phyloP scores from a whole-genome alignment of 2,329 filamentous ascomycete species.

The Helicocarpus griseus region DNA sequence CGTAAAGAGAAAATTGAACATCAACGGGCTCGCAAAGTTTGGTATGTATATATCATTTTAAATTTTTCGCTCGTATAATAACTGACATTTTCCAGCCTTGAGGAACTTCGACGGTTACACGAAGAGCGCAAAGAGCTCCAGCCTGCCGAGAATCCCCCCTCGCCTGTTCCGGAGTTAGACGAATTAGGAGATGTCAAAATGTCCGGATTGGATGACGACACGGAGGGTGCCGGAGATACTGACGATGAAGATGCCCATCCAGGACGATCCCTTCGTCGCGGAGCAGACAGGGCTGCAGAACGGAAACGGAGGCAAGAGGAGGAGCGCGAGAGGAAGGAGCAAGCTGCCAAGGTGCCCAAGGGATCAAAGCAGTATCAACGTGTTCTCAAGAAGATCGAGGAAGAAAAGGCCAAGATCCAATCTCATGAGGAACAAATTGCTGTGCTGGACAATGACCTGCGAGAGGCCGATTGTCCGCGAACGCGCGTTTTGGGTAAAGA shows the following conservation, averaged over 20 bases:
- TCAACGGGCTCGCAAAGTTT: conserved; percentile 63
- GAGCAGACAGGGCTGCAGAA: conserved; percentile 60
- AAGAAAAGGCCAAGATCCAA: conserved; percentile 70
- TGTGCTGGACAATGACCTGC: conserved; percentile 78
- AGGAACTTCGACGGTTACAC: conserved; percentile 38
- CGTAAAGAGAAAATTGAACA: conserved; percentile 93
- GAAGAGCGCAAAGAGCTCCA: conserved; percentile 40
- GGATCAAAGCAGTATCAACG: conserved; percentile 85
- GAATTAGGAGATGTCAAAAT: conserved; percentile 30
- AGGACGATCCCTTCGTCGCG: conserved; percentile 50
- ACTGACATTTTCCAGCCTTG: conserved; percentile 21
- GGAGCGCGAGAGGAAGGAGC: conserved; percentile 58
- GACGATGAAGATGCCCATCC: conserved; percentile 40
- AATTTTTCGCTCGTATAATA: background rate
- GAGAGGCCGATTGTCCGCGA: conserved; percentile 86
- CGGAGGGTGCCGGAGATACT: conserved; percentile 44
- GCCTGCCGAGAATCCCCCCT: conserved; percentile 29
- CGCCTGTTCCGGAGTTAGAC: conserved; percentile 32
- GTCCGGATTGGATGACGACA: conserved; percentile 48
- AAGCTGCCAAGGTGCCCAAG: conserved; percentile 58
- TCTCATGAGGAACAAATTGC: conserved; percentile 78
- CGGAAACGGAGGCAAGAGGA: conserved; percentile 67
- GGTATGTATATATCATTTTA: conserved; percentile 33
- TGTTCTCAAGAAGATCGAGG: conserved; percentile 77
- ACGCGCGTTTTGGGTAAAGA: conserved; percentile 87